Evolutionary conservation across 2,329 filamentous ascomycete genomes (phyloP).

Genomic region (Ceratocystis albifundus): DNA sequence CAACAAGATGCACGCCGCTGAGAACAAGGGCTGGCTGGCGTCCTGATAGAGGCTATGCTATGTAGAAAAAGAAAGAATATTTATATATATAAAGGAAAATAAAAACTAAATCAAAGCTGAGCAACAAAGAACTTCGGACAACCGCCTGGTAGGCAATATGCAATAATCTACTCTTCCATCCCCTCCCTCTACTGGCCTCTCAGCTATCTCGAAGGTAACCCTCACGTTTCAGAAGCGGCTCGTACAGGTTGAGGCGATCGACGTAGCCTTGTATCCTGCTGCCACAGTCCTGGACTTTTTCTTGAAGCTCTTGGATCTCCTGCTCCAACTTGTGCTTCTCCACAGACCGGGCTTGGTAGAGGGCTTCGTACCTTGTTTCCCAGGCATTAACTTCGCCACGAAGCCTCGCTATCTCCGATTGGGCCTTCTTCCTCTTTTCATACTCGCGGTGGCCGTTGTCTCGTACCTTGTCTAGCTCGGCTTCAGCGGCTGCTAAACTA

Average conservation of each 20-base stretch:
- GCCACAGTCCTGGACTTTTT: constrained; percentile 23
- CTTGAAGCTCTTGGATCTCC: constrained; percentile 15
- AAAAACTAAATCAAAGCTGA: not conserved
- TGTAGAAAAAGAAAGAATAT: not conserved
- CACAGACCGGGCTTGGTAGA: constrained; percentile 16
- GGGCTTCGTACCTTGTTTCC: constrained; percentile 24
- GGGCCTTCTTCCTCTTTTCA: not conserved
- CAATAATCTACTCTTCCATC: not conserved
- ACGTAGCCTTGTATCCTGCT: constrained; percentile 22
- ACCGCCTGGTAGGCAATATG: too few species aligned
- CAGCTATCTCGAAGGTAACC: constrained; percentile 22
- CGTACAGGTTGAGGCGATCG: constrained; percentile 25
- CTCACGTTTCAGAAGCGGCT: constrained; percentile 26
- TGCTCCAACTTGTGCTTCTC: constrained; percentile 22
- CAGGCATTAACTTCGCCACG: constrained; percentile 4
- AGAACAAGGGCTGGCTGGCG: not conserved
- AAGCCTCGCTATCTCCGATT: not conserved
- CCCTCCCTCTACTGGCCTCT: not conserved
- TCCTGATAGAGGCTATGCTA: not conserved
- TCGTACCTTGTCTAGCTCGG: not conserved
- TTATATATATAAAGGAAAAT: too few species aligned
- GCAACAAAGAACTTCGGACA: too few species aligned
- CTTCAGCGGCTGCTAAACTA: not conserved
- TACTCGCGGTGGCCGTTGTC: not conserved
- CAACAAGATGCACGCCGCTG: not conserved